Evolutionary conservation across 23 red algal species (phyloP).

Genomic region (Gracilaria gracilis): DNA sequence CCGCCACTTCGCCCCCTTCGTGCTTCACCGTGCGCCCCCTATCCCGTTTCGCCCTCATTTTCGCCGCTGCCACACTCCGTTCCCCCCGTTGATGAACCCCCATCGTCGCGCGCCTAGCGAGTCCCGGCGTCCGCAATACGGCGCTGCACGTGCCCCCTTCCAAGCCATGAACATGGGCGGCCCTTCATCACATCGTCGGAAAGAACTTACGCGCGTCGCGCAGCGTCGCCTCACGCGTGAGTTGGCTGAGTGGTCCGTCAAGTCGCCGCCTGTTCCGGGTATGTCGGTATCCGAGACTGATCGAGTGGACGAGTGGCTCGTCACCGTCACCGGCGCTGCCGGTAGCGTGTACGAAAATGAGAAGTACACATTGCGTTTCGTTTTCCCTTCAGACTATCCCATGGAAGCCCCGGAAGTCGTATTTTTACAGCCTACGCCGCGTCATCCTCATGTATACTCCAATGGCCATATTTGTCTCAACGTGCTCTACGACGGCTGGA

Average conservation of each 20-base stretch:
- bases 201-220: constrained; percentile 78
- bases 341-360: constrained; percentile 85
- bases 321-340: constrained; percentile 86
- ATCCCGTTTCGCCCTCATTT: not conserved
- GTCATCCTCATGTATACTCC: constrained; percentile 92
- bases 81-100: constrained; percentile 34
- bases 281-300: constrained; percentile 83
- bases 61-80: not conserved
- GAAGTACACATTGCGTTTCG: constrained; percentile 84
- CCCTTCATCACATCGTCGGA: constrained; percentile 52
- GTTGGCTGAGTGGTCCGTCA: constrained; percentile 82
- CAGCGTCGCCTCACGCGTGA: constrained; percentile 82
- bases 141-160: constrained; percentile 6
- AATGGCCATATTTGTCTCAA: constrained; percentile 97
- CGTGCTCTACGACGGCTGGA: constrained; percentile 95
- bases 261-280: constrained; percentile 87
- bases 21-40: not conserved
- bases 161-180: constrained; percentile 49
- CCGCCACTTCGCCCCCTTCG: not conserved
- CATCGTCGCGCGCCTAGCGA: constrained; percentile 10
- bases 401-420: constrained; percentile 95
- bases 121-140: constrained; percentile 15
- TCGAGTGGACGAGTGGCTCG: constrained; percentile 88
- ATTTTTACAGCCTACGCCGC: constrained; percentile 85
- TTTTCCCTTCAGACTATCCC: constrained; percentile 92